Evolutionary conservation across 2,329 filamentous ascomycete genomes (phyloP).

Genomic region (Fusarium praegraminearum): DNA sequence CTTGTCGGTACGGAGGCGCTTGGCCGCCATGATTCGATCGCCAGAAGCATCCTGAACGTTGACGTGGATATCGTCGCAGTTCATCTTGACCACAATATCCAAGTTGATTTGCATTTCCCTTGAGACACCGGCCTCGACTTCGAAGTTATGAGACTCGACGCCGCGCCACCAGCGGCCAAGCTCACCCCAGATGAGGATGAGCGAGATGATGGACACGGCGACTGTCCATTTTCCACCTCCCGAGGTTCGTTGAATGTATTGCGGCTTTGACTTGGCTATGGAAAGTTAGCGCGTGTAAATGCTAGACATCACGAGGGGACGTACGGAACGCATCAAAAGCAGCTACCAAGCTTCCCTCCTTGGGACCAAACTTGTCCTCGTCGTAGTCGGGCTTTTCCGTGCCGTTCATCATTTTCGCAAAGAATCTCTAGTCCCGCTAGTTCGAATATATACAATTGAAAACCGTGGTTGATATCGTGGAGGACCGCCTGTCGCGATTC

Average conservation of each 20-base stretch:
- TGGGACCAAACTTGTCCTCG: conserved; percentile 84
- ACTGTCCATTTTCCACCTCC: conserved; percentile 96
- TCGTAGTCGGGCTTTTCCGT: conserved; percentile 75
- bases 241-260: conserved; percentile 86
- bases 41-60: conserved; percentile 97
- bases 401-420: conserved; percentile 74
- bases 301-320: conserved; percentile 48
- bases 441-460: conserved; percentile 25
- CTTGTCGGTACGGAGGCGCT: conserved; percentile 77
- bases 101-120: conserved; percentile 94
- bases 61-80: conserved; percentile 87
- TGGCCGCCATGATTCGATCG: conserved; percentile 87
- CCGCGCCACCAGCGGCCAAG: conserved; percentile 86
- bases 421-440: conserved; percentile 32
- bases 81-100: conserved; percentile 92
- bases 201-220: conserved; percentile 79
- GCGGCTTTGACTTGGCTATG: conserved; percentile 92
- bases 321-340: conserved; percentile 98
- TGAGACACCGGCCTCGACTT: conserved; percentile 90
- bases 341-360: conserved; percentile 73
- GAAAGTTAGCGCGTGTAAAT: conserved; percentile 28
- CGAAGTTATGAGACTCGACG: conserved; percentile 87
- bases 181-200: conserved; percentile 82
- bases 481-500: conserved; percentile 11
- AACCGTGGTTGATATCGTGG: conserved; percentile 1